These are phyloP conservation scores for Apophysomyces trapeziformis DNA, from an alignment of 371 early-diverging fungal species.

Conservation along the genomic window DNA sequence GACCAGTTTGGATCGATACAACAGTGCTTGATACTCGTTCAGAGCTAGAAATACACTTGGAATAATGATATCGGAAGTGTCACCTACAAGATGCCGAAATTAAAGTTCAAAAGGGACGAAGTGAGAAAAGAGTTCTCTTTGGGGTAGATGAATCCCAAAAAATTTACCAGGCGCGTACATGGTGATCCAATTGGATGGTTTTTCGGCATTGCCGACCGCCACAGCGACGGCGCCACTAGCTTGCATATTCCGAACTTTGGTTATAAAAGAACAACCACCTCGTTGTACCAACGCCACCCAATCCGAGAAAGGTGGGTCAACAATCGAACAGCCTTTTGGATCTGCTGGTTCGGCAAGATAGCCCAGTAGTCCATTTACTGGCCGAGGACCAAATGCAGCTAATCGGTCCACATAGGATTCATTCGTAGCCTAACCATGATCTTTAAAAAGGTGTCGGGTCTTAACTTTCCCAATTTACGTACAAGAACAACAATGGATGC, in stretches of 20 bases:
- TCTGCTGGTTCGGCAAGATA: conserved; percentile 45
- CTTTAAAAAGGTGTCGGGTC: not conserved
- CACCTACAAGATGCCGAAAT: conserved; percentile 42
- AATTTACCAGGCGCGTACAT: conserved; percentile 82
- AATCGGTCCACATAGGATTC: conserved; percentile 56
- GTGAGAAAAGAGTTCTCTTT: not conserved
- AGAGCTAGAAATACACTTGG: conserved; percentile 77
- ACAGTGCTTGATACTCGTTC: conserved; percentile 59
- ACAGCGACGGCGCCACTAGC: conserved; percentile 84
- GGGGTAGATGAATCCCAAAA: not conserved
- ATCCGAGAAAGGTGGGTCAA: conserved; percentile 38
- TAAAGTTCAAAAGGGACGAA: not conserved
- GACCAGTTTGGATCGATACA: conserved; percentile 39
- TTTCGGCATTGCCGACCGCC: conserved; percentile 81
- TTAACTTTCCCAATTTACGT: not conserved
- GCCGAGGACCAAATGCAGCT: conserved; percentile 67
- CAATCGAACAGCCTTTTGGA: conserved; percentile 37
- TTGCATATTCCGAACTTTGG: conserved; percentile 90
- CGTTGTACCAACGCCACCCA: conserved; percentile 86
- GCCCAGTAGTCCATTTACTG: conserved; percentile 53
- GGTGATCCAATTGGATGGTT: conserved; percentile 67
- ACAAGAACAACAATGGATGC: not conserved
- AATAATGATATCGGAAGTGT: conserved; percentile 73
- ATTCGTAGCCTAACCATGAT: conserved; percentile 47
- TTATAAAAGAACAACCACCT: conserved; percentile 84